Conservation (phyloP, 495 filamentous ascomycete species). For the Amniculicola lignicola region DNA sequence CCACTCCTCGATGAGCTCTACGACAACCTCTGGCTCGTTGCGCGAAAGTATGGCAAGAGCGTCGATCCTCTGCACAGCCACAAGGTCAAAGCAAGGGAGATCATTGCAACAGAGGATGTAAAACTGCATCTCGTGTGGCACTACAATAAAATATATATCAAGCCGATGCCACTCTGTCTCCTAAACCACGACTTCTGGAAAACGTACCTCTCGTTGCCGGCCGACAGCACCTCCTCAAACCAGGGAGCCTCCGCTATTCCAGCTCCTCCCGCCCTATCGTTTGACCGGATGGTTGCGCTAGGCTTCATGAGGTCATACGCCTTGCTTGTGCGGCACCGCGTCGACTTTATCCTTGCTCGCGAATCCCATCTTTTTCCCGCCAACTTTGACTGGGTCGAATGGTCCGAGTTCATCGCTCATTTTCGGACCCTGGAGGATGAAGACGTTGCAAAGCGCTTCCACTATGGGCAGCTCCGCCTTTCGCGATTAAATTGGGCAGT, state of each 20-base stretch:
- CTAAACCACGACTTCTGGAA: conserved; percentile 1
- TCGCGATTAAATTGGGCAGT: conserved; percentile 11
- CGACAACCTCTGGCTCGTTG: conserved; percentile 1
- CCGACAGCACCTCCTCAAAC: not conserved
- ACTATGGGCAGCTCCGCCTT: conserved; percentile 13
- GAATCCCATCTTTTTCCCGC: conserved; percentile 4
- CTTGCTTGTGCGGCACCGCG: conserved; percentile 2
- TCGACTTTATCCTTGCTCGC: conserved; percentile 8
- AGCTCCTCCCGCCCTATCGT: conserved; percentile 1
- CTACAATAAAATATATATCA: conserved; percentile 3
- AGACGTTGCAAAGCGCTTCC: not conserved
- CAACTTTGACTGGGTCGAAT: conserved; percentile 3
- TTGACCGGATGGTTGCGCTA: conserved; percentile 1
- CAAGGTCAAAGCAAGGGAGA: conserved; percentile 5
- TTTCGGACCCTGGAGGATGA: conserved; percentile 6
- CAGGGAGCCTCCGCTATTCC: conserved; percentile 1
- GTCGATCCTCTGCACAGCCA: conserved; percentile 2
- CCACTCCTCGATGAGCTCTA: conserved; percentile 3
- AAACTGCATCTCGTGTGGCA: not conserved
- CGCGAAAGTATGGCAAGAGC: not conserved
- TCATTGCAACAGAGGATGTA: not conserved
- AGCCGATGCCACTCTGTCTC: conserved; percentile 4
- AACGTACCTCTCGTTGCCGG: not conserved
- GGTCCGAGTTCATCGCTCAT: conserved; percentile 3
- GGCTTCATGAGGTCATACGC: conserved; percentile 10